Base-by-base conservation (phyloP, 192 early-diverging fungal species). In the Spizellomyces sp. region DNA sequence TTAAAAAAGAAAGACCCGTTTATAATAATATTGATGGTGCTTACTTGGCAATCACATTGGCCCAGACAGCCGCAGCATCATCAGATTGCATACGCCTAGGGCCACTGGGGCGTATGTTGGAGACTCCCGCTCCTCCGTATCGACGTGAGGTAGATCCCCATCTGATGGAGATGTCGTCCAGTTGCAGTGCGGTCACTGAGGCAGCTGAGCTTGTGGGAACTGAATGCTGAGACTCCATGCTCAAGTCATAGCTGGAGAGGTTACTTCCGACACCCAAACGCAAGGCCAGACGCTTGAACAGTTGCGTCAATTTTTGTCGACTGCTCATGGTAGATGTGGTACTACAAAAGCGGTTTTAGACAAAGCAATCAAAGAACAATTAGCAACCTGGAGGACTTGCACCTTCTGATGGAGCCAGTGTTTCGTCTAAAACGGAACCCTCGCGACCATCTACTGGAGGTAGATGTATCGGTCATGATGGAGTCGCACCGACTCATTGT, bases 1-100 rank as follows among this genome's bases (percentile, higher is more conserved):
- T 54, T 12, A n/a, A 54, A n/a, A 54, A 19, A 54, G 12, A 0
- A 54, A 4, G 2, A 54, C 50, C 50, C 50, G 17, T 54, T 54
- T 54, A 4, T 54, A 12, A n/a, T 12, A 54, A 54, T 2, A 19
- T 54, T 54, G 50, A 2, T 54, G 50, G 12, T 54, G 1, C 50
- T n/a, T 54, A 54, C 50, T 54, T 54, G 17, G 50, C 50, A 4
- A 54, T 54, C 12, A 54, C 50, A 54, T 54, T 54, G 14, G 50
- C 50, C 50, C 50, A 54, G 14, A 54, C 50, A 54, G 50, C 50
- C 17, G 50, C 50, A 12, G 50, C 50, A 19, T 54, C 50, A 54
- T 54, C 17, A 19, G 14, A 12, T 54, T 54, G 50, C 50, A 54
- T 54, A 12, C 50, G 12, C 4, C 50, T 12, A 19, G 50, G 50